Conservation (phyloP, 2,329 filamentous ascomycete genomes). For the Geosmithia morbida region DNA sequence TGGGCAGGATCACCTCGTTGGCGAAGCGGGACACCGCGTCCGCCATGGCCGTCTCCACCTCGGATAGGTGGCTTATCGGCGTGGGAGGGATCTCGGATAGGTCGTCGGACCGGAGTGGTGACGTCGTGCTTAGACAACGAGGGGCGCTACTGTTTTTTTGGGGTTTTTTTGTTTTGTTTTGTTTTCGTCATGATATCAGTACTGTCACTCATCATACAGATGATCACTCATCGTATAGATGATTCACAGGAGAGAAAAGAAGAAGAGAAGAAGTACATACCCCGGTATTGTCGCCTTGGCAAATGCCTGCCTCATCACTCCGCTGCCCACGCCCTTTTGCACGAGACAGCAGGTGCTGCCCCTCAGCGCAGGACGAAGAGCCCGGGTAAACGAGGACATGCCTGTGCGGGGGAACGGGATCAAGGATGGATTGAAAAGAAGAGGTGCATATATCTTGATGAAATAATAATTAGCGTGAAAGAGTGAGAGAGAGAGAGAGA, state of each 20-base stretch:
- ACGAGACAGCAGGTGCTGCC: constrained; percentile 21
- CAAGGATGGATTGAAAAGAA: neutral
- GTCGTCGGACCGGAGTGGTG: constrained; percentile 38
- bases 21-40: constrained; percentile 88
- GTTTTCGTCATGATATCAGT: too few relatives aligned
- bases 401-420: neutral
- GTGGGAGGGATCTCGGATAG: constrained; percentile 73
- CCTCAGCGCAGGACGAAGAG: constrained; percentile 34
- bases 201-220: too few relatives aligned
- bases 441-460: too few relatives aligned
- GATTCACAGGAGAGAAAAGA: too few relatives aligned
- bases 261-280: neutral
- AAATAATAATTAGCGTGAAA: too few relatives aligned
- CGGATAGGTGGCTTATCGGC: constrained; percentile 83
- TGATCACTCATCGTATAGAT: too few relatives aligned
- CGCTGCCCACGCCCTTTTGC: constrained; percentile 12
- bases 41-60: constrained; percentile 78
- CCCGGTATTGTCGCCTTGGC: too few relatives aligned
- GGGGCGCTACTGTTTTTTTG: constrained; percentile 5
- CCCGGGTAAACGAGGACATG: constrained; percentile 30
- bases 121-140: constrained; percentile 47
- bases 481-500: neutral
- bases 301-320: too few relatives aligned
- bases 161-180: too few relatives aligned
- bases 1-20: constrained; percentile 74